phyloP scores from a whole-genome alignment of 805 yeast species.

The Wickerhamomyces ciferrii region DNA sequence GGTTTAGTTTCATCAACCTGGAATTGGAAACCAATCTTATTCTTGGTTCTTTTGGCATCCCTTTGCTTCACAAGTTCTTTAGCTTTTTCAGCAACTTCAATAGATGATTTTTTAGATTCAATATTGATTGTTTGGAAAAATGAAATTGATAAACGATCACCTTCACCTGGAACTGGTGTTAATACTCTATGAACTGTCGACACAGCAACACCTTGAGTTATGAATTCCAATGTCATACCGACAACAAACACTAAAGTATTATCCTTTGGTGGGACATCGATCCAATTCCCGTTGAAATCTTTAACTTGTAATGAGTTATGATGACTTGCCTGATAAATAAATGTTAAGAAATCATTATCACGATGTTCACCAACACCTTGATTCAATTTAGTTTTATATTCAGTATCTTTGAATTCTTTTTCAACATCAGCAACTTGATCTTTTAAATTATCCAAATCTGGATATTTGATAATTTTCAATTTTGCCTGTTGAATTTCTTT shows the following conservation, averaged over 20 bases:
- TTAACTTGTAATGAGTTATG: slow-evolving; percentile 42
- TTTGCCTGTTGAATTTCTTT: slow-evolving; percentile 35
- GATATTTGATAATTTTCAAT: slow-evolving; percentile 37
- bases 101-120: slow-evolving; percentile 15
- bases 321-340: slow-evolving; percentile 50
- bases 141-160: slow-evolving; percentile 38
- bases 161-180: slow-evolving; percentile 16
- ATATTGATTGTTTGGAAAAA: slow-evolving; percentile 42
- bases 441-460: slow-evolving; percentile 8
- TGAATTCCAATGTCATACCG: slow-evolving; percentile 44
- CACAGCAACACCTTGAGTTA: slow-evolving; percentile 42
- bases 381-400: slow-evolving; percentile 31
- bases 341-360: slow-evolving; percentile 59
- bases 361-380: slow-evolving; percentile 46
- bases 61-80: slow-evolving; percentile 11
- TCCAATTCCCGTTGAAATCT: slow-evolving; percentile 42
- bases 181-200: slow-evolving; percentile 44
- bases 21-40: slow-evolving; percentile 22
- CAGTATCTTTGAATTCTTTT: slow-evolving; percentile 38
- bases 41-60: slow-evolving; percentile 12
- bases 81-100: slow-evolving; percentile 12
- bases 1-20: slow-evolving; percentile 27
- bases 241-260: slow-evolving; percentile 41
- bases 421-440: slow-evolving; percentile 26
- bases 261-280: slow-evolving; percentile 35